Conservation (phyloP, 768 basidiomycete species). For the Lanmaoa pseudosensibilis region DNA sequence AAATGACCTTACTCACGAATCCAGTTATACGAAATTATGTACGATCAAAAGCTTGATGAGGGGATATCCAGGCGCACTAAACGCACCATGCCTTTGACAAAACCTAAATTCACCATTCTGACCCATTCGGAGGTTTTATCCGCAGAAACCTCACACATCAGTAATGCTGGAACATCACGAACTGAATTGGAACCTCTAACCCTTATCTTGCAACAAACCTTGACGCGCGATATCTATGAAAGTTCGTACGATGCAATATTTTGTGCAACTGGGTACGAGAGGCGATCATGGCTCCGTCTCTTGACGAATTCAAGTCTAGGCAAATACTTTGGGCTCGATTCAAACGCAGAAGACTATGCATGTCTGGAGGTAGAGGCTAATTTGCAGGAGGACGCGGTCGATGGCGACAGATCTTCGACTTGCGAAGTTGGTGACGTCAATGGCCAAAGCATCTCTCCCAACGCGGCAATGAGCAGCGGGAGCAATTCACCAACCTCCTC, state of each 20-base stretch:
- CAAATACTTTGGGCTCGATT: constrained; percentile 36
- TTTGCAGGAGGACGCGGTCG: neutral
- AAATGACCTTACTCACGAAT: neutral
- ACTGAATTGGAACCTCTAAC: constrained; percentile 12
- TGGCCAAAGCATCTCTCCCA: neutral
- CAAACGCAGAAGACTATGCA: constrained; percentile 1
- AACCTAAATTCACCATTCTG: constrained; percentile 38
- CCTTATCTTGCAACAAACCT: constrained; percentile 37
- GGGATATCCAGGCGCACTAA: constrained; percentile 39
- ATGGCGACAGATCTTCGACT: neutral
- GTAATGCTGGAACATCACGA: neutral
- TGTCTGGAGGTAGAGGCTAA: constrained; percentile 12
- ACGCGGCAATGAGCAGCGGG: neutral
- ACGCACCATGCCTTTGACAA: constrained; percentile 5
- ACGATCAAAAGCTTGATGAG: constrained; percentile 49
- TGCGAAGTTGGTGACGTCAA: constrained; percentile 1
- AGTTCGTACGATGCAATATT: constrained; percentile 47
- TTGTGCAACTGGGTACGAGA: constrained; percentile 56
- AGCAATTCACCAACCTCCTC: constrained; percentile 15
- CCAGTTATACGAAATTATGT: constrained; percentile 51
- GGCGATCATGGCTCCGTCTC: constrained; percentile 45
- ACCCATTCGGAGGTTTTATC: constrained; percentile 40
- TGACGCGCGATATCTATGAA: constrained; percentile 34
- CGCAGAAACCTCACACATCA: constrained; percentile 14
- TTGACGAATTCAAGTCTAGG: constrained; percentile 41